Conservation (phyloP, 306 rosid genomes). For the Glycyrrhiza uralensis region DNA sequence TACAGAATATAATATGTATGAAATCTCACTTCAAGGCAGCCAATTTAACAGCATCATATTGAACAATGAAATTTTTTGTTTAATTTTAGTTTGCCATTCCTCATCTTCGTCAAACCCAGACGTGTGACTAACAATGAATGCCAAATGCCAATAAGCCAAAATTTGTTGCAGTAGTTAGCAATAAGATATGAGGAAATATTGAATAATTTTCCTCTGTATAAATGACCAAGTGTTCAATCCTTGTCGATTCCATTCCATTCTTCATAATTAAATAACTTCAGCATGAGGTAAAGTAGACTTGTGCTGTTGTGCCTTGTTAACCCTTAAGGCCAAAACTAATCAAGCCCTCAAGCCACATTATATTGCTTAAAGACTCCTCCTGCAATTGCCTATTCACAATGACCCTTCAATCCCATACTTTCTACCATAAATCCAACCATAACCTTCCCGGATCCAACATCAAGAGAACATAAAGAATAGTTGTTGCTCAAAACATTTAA, state of each 20-base stretch:
- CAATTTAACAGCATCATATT: background rate
- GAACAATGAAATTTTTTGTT: background rate
- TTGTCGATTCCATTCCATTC: too few species aligned
- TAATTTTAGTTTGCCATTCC: background rate
- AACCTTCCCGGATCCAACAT: background rate
- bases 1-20: background rate
- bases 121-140: background rate
- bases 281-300: too few species aligned
- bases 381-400: background rate
- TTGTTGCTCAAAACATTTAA: background rate
- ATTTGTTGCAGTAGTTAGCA: background rate
- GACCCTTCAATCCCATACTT: background rate
- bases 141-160: background rate
- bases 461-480: conserved; percentile 6
- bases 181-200: background rate
- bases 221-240: too few species aligned
- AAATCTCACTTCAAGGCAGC: background rate
- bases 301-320: too few species aligned
- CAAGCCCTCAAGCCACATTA: background rate
- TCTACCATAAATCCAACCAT: background rate
- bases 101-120: background rate
- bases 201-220: background rate
- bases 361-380: background rate
- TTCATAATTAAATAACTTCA: too few species aligned
- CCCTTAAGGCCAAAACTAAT: background rate